Base-by-base conservation (phyloP, 2,329 filamentous ascomycete genomes). In the Boeremia exigua region DNA sequence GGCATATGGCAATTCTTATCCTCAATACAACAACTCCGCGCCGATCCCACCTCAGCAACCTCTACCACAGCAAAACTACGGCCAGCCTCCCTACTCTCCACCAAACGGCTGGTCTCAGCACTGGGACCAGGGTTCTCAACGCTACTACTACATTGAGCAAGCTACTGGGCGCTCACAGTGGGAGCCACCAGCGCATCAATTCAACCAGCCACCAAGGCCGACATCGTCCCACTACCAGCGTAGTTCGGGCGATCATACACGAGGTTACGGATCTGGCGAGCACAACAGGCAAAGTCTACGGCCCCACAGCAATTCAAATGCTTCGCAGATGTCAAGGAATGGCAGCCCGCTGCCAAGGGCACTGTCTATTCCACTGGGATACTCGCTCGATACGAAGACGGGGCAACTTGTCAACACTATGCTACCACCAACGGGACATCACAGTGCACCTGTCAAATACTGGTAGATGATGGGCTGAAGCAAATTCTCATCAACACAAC, bases 131-230 rank as follows among this genome's bases (percentile, higher is more conserved):
- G 78, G 77, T 50, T 76, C 79, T 51, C 82, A 86, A 67, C 83
- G 84, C 51, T 88, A 84, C 76, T 89, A 84, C 75, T 90, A 87
- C 67, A 79, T 84, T 56, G 85, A 89, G 69, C 75, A 83, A 52
- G 77, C 82, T 43, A 84, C 84, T 5, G 84, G 85, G 15, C 81
- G 80, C 50, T 82, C 84, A 1, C 86, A 88, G 70, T 88, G 86
- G 86, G 84, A 87, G 58, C 63, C 61, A 23, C 63, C 65, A 19
- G 28, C 36, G 5, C 25, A 47, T 15, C 55, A 54, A 27, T 37
- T 19, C 19, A 40, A 54, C 15, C 49, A 48, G 30, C 30, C 30
- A 12, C 54, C 54, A 4, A 27, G 48, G 6, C 48, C 48, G 2
- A 52, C 54, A 48, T 45, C 54, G 4, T 53, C 54, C 1, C 36